A percentile compares a stretch with the other conserved stretches of the same genome.
Evolutionary conservation across 345 rosid species (phyloP).

Genomic region (Hevea brasiliensis): DNA sequence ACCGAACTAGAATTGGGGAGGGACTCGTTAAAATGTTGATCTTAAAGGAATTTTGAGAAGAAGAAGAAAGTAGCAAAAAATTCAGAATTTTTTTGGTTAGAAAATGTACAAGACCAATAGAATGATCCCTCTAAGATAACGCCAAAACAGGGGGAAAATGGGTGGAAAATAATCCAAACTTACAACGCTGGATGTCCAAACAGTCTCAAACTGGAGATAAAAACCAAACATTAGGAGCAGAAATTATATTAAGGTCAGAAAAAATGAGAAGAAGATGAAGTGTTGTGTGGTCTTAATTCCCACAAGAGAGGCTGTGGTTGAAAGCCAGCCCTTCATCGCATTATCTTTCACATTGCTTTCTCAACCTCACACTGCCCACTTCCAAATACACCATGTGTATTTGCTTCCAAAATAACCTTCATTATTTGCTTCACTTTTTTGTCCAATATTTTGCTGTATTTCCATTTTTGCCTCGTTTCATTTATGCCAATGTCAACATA

Average conservation of each 20-base stretch:
- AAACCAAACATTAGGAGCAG: background rate
- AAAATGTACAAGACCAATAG: background rate
- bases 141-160: background rate
- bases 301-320: conserved; percentile 48
- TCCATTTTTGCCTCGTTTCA: background rate
- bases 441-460: background rate
- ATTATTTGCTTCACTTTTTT: no score
- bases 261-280: background rate
- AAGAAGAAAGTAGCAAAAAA: no score
- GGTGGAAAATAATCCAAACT: no score
- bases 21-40: no score
- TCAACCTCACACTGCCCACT: conserved; percentile 53
- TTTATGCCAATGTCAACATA: no score
- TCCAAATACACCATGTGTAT: background rate
- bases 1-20: no score
- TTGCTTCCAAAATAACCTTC: no score
- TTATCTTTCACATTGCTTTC: conserved; percentile 60
- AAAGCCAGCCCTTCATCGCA: conserved; percentile 54
- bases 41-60: no score
- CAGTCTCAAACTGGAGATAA: background rate
- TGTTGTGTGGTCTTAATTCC: conserved; percentile 25
- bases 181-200: no score
- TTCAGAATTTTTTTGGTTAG: no score
- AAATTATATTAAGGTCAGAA: background rate
- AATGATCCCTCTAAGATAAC: background rate